These are phyloP conservation scores for Aspergillus fumigatiaffinis DNA, from an alignment of 2,329 filamentous ascomycete species.

Conservation along the genomic window DNA sequence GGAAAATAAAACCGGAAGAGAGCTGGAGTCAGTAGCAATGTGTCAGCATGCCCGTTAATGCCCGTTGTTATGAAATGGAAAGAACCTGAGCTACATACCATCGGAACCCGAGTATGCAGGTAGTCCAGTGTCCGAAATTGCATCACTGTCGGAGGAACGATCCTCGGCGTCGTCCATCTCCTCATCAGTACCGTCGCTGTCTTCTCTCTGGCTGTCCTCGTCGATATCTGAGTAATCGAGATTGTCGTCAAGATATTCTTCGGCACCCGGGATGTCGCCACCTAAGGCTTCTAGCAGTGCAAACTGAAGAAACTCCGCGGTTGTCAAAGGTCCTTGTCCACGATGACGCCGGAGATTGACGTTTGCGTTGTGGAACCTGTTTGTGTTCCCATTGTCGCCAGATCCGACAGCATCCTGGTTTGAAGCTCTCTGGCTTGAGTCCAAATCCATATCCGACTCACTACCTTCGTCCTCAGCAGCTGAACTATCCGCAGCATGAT, in stretches of 20 bases:
- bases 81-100: constrained; percentile 10
- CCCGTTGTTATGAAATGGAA: neutral
- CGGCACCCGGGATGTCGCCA: constrained; percentile 14
- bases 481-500: constrained; percentile 18
- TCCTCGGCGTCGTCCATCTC: constrained; percentile 10
- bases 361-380: constrained; percentile 1
- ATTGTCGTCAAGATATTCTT: constrained; percentile 14
- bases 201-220: constrained; percentile 2
- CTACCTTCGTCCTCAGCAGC: constrained; percentile 13
- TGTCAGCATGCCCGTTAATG: constrained; percentile 9
- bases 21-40: constrained; percentile 12
- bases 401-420: constrained; percentile 1
- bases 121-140: constrained; percentile 6
- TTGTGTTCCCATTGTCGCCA: neutral
- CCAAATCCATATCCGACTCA: constrained; percentile 7
- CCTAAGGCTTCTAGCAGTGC: constrained; percentile 21
- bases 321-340: constrained; percentile 12
- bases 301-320: constrained; percentile 20
- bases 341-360: constrained; percentile 1
- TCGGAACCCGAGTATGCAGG: constrained; percentile 14
- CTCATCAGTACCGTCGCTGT: constrained; percentile 11
- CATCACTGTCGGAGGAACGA: constrained; percentile 12
- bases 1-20: constrained; percentile 30
- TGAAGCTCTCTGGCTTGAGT: constrained; percentile 2
- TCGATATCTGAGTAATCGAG: constrained; percentile 10